Evolutionary conservation across 192 early-diverging fungal genomes (phyloP).

Genomic region (Podila minutissima): DNA sequence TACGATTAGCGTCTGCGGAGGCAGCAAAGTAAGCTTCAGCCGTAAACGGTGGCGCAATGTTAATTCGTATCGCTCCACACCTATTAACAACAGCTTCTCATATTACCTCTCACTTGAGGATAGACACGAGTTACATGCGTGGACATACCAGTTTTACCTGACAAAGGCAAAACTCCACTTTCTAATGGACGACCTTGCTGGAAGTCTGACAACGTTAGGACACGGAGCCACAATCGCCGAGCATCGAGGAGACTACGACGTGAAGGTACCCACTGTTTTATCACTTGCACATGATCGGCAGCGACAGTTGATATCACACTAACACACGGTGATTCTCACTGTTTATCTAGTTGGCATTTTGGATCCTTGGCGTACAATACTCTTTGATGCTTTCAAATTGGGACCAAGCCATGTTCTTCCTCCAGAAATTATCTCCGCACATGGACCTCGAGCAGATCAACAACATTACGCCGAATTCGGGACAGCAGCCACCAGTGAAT

Average conservation of each 20-base stretch:
- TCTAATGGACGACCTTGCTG: conserved; percentile 26
- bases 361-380: conserved; percentile 48
- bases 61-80: neutral
- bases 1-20: conserved; percentile 16
- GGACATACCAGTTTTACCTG: conserved; percentile 42
- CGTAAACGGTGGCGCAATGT: neutral
- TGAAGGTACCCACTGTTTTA: conserved; percentile 18
- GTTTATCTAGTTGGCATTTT: conserved; percentile 32
- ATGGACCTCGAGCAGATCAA: conserved; percentile 12
- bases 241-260: conserved; percentile 25
- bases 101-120: neutral
- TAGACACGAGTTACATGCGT: conserved; percentile 33
- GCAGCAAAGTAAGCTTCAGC: conserved; percentile 24
- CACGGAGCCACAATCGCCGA: conserved; percentile 35
- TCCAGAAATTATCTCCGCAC: conserved; percentile 23
- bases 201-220: conserved; percentile 25
- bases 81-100: no score
- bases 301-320: no score
- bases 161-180: conserved; percentile 27
- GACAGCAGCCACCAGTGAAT: neutral
- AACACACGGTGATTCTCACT: no score
- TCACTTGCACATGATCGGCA: no score
- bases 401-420: conserved; percentile 32
- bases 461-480: neutral
- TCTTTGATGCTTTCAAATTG: conserved; percentile 39